These are phyloP conservation scores for Wickerhamomyces mucosus DNA, from an alignment of 805 yeast genomes.

Conservation along the genomic window DNA sequence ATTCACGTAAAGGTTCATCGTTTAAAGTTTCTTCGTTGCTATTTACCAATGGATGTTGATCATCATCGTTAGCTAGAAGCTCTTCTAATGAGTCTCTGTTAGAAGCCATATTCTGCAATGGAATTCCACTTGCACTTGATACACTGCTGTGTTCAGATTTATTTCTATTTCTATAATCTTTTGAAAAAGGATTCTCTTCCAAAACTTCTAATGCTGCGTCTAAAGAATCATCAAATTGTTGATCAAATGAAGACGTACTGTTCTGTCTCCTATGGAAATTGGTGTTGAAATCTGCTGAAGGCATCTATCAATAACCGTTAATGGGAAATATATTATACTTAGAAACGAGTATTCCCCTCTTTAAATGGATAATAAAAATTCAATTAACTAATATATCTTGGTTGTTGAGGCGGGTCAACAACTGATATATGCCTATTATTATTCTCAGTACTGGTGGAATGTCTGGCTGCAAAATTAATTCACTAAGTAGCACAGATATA, in stretches of 20 bases:
- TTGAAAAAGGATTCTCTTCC: slow-evolving; percentile 30
- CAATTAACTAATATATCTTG: too few relatives aligned
- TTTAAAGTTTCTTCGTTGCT: slow-evolving; percentile 4
- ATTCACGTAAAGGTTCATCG: background rate
- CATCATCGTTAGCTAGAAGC: slow-evolving; percentile 12
- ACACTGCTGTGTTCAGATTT: slow-evolving; percentile 21
- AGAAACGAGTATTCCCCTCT: too few relatives aligned
- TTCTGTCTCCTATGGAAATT: slow-evolving; percentile 14
- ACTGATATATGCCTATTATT: too few relatives aligned
- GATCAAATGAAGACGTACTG: slow-evolving; percentile 43
- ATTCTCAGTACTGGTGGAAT: too few relatives aligned
- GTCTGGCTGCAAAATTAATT: too few relatives aligned
- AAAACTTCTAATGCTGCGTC: slow-evolving; percentile 53
- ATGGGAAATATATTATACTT: too few relatives aligned
- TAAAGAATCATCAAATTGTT: slow-evolving; percentile 52
- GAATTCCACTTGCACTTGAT: slow-evolving; percentile 21
- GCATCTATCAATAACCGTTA: too few relatives aligned
- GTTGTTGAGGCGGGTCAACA: too few relatives aligned
- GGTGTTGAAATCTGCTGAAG: slow-evolving; percentile 9
- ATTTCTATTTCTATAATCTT: slow-evolving; percentile 20
- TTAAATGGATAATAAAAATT: too few relatives aligned
- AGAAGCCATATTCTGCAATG: slow-evolving; percentile 21
- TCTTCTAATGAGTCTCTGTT: slow-evolving; percentile 19
- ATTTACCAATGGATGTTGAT: slow-evolving; percentile 10
- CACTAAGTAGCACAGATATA: too few relatives aligned